Evolutionary conservation across 208 protist species (phyloP).

Genomic region (Trypanosoma melophagium): DNA sequence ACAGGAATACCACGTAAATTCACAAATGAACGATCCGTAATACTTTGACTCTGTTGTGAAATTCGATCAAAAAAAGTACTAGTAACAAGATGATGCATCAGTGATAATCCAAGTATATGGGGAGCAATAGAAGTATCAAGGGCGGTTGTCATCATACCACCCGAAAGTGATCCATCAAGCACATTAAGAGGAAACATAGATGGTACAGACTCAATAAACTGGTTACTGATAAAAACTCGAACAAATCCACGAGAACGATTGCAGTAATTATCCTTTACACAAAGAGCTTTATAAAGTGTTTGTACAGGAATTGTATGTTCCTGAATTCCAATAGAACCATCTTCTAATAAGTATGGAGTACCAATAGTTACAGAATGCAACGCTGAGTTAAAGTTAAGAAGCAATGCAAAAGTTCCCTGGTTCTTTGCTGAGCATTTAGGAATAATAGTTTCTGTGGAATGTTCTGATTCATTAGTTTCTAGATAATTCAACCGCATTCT

Average conservation of each 20-base stretch:
- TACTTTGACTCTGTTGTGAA: constrained; percentile 62
- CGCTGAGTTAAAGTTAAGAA: constrained; percentile 75
- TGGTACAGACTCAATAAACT: constrained; percentile 48
- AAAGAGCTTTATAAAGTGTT: constrained; percentile 73
- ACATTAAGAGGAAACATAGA: constrained; percentile 84
- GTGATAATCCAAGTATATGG: constrained; percentile 86
- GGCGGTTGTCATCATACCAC: constrained; percentile 65
- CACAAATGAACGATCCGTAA: constrained; percentile 49
- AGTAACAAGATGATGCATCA: constrained; percentile 84
- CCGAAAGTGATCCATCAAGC: constrained; percentile 77
- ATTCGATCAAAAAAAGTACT: constrained; percentile 68
- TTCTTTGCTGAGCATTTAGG: constrained; percentile 42
- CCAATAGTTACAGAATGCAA: constrained; percentile 60
- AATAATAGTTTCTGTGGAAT: constrained; percentile 33
- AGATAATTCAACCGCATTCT: constrained; percentile 69
- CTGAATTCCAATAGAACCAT: constrained; percentile 58
- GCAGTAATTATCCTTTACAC: constrained; percentile 66
- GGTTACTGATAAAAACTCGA: constrained; percentile 69
- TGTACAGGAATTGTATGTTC: constrained; percentile 77
- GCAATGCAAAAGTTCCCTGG: constrained; percentile 69
- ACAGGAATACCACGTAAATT: constrained; percentile 88
- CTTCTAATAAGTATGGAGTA: constrained; percentile 56
- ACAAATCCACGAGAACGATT: constrained; percentile 82
- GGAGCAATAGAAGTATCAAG: constrained; percentile 79
- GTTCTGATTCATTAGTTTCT: constrained; percentile 72